Evolutionary conservation across 768 basidiomycete species (phyloP).

Genomic region (Scleroderma citrinum): DNA sequence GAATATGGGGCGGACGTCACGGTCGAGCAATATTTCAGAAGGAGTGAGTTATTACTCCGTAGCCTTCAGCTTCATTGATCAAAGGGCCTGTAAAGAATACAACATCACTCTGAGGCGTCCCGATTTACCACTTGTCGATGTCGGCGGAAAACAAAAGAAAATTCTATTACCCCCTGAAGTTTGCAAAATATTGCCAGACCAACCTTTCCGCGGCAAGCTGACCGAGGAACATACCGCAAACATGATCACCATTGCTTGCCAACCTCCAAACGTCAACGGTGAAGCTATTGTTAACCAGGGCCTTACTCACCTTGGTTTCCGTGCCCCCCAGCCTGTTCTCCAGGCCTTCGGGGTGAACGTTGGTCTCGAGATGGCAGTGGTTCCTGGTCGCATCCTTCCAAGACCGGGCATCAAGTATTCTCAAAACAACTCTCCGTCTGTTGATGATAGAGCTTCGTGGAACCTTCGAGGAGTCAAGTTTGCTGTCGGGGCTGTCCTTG

Average conservation of each 20-base stretch:
- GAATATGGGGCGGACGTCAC: slow-evolving; percentile 38
- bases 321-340: slow-evolving; percentile 28
- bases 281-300: slow-evolving; percentile 39
- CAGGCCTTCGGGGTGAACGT: slow-evolving; percentile 41
- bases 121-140: slow-evolving; percentile 40
- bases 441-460: slow-evolving; percentile 47
- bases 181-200: slow-evolving; percentile 40
- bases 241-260: slow-evolving; percentile 47
- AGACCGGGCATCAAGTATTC: slow-evolving; percentile 39
- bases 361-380: slow-evolving; percentile 47
- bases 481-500: slow-evolving; percentile 46
- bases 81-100: slow-evolving; percentile 33
- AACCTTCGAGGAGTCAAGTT: slow-evolving; percentile 56
- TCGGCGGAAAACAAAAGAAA: slow-evolving; percentile 38
- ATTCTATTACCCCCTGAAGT: slow-evolving; percentile 43
- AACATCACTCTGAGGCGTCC: slow-evolving; percentile 33
- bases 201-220: slow-evolving; percentile 46
- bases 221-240: slow-evolving; percentile 45
- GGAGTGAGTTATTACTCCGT: slow-evolving; percentile 30
- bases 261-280: slow-evolving; percentile 45
- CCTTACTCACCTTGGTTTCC: slow-evolving; percentile 38
- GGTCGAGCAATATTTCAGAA: slow-evolving; percentile 39
- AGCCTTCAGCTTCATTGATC: not conserved
- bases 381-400: slow-evolving; percentile 47
- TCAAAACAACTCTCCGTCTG: slow-evolving; percentile 16